Evolutionary conservation across 768 basidiomycete species (phyloP), one percentile per base, ranked within the genome.

Genomic region (Suillus subaureus): DNA sequence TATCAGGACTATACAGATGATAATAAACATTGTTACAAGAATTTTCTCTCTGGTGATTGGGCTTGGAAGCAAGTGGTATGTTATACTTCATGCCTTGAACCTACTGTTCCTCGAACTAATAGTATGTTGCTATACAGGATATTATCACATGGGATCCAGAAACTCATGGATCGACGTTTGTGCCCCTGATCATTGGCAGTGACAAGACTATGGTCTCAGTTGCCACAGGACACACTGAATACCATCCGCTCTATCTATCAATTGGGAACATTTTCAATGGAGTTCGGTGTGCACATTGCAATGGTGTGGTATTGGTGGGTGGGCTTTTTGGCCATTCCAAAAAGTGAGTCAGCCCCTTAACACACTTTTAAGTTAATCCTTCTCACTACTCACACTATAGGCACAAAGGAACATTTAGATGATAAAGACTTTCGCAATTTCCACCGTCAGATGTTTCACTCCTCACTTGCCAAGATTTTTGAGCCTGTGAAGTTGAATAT

Each of bases 161-260:
- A 31, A 77, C 66, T 2, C 71, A 73, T n/a, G n/a, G n/a, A n/a
- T n/a, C n/a, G 2, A 75, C 77, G 66, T 68, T 79, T 31, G 71
- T 76, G 3, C 74, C 78, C 1, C 63, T 81, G 31, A 64, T 81
- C 15, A 63, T 68, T 5, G 79, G 80, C 0, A 79, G 77, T 61
- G 78, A 83, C 63, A 82, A 82, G 64, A 82, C 80, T 0, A 81
- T 77, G 0, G 78, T 81, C 0, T 82, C 78, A 0, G 77, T 78
- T 37, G 35, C 35, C 35, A 37, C 4, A 42, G 42, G 42, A 42
- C 42, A 42, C 16, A 42, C 42, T 7, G 16, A 42, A 7, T 42
- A 42, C 2, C 42, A 42, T 42, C 42, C 3, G 6, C 42, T 42
- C 42, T 42, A 42, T 18, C 16, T 42, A 2, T 42, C 42, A 1